Evolutionary conservation across 768 basidiomycete genomes (phyloP).

Genomic region (Macrocybe gigantea): DNA sequence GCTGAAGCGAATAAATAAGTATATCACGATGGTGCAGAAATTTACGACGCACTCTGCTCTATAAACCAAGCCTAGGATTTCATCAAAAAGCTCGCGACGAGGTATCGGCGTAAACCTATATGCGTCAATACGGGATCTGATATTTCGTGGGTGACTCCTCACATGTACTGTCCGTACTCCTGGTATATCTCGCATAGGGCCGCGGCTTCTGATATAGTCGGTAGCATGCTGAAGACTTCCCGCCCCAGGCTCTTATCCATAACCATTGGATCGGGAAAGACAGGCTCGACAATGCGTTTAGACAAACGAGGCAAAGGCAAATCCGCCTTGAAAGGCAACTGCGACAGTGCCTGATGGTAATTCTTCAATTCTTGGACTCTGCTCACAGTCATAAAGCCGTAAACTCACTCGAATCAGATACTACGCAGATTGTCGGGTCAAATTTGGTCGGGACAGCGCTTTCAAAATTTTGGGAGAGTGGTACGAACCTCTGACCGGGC

Average conservation of each 20-base stretch:
- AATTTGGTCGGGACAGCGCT: background rate
- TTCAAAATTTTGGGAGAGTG: background rate
- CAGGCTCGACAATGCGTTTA: slow-evolving; percentile 29
- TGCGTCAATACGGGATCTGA: too few relatives aligned
- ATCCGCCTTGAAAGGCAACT: slow-evolving; percentile 10
- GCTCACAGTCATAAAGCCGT: too few relatives aligned
- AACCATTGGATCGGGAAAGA: slow-evolving; percentile 25
- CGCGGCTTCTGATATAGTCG: slow-evolving; percentile 53
- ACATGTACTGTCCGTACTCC: slow-evolving; percentile 57
- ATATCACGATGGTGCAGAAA: background rate
- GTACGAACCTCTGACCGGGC: slow-evolving; percentile 59
- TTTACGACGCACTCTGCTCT: slow-evolving; percentile 32
- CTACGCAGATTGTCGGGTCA: slow-evolving; percentile 22
- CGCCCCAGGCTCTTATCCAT: slow-evolving; percentile 29
- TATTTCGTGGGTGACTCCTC: slow-evolving; percentile 11
- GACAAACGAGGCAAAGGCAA: slow-evolving; percentile 22
- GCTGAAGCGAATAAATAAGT: slow-evolving; percentile 15
- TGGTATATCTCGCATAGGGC: slow-evolving; percentile 61
- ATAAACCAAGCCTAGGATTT: slow-evolving; percentile 50
- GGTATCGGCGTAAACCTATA: slow-evolving; percentile 50
- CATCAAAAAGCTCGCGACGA: slow-evolving; percentile 49
- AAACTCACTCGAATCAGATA: slow-evolving; percentile 50
- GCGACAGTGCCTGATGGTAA: slow-evolving; percentile 17
- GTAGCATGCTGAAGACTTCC: slow-evolving; percentile 44
- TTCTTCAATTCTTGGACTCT: background rate